phyloP scores from a whole-genome alignment of 257 asterid genomes.

The Dorcoceras hygrometricum region DNA sequence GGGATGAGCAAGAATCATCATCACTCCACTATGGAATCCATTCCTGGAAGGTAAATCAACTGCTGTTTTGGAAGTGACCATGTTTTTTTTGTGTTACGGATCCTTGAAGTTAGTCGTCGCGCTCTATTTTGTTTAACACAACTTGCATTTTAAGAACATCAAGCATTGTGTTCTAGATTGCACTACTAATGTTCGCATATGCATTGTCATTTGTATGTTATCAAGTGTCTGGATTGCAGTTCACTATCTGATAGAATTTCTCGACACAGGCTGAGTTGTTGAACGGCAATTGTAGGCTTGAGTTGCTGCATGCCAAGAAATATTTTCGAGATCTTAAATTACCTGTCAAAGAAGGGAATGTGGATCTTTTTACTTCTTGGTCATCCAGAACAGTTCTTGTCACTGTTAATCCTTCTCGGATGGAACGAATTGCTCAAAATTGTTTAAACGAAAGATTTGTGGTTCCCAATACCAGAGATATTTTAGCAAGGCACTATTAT shows the following conservation, averaged over 20 bases:
- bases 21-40: slow-evolving; percentile 39
- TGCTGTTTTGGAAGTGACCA: slow-evolving; percentile 42
- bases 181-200: background rate
- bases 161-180: background rate
- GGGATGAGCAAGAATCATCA: slow-evolving; percentile 39
- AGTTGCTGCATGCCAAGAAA: slow-evolving; percentile 44
- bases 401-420: slow-evolving; percentile 37
- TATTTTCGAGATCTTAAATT: slow-evolving; percentile 42
- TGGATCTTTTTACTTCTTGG: slow-evolving; percentile 25
- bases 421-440: slow-evolving; percentile 47
- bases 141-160: background rate
- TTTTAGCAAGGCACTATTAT: slow-evolving; percentile 36
- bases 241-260: slow-evolving; percentile 29
- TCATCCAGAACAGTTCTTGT: slow-evolving; percentile 28
- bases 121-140: background rate
- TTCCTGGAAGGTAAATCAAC: slow-evolving; percentile 45
- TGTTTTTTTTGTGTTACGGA: slow-evolving; percentile 8
- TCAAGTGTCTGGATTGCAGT: slow-evolving; percentile 11
- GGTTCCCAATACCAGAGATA: slow-evolving; percentile 37
- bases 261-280: slow-evolving; percentile 66
- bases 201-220: background rate
- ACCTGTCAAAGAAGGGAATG: slow-evolving; percentile 24
- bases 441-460: slow-evolving; percentile 46
- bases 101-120: too few species aligned
- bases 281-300: slow-evolving; percentile 50